These are phyloP conservation scores for Chaetomium strumarium DNA, from an alignment of 2,329 filamentous ascomycete genomes.

Conservation along the genomic window DNA sequence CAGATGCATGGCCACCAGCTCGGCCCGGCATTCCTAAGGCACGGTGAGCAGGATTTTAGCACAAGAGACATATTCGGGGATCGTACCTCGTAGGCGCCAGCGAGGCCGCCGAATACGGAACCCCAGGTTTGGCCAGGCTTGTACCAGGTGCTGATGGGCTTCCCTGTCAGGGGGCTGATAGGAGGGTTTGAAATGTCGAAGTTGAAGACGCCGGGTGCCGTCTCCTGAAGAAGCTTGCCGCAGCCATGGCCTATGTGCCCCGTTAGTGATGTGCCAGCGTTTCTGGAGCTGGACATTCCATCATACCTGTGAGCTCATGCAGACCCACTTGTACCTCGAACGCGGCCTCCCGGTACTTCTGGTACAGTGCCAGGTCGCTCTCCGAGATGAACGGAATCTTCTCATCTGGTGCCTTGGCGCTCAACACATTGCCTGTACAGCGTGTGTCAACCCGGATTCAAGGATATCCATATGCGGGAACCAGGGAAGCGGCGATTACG, in stretches of 20 bases:
- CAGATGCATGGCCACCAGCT: slow-evolving; percentile 88
- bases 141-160: slow-evolving; percentile 81
- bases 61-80: background rate
- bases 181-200: slow-evolving; percentile 81
- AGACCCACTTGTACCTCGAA: slow-evolving; percentile 96
- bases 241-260: slow-evolving; percentile 66
- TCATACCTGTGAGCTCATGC: slow-evolving; percentile 66
- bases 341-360: slow-evolving; percentile 75
- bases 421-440: slow-evolving; percentile 66
- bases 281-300: too few relatives aligned
- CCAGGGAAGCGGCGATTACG: background rate
- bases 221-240: slow-evolving; percentile 90
- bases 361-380: slow-evolving; percentile 69
- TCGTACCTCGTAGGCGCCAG: slow-evolving; percentile 69
- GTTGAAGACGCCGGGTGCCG: slow-evolving; percentile 73
- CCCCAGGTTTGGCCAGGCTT: slow-evolving; percentile 95
- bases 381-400: slow-evolving; percentile 84
- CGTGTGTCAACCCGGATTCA: background rate
- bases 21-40: slow-evolving; percentile 71
- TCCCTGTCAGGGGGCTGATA: slow-evolving; percentile 68
- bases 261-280: background rate
- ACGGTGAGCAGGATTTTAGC: slow-evolving; percentile 3
- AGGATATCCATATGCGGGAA: too few relatives aligned
- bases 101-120: slow-evolving; percentile 81
- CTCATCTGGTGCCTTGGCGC: slow-evolving; percentile 86